Evolutionary conservation across 2,329 filamentous ascomycete genomes (phyloP).

Genomic region (Aspergillus fischeri): DNA sequence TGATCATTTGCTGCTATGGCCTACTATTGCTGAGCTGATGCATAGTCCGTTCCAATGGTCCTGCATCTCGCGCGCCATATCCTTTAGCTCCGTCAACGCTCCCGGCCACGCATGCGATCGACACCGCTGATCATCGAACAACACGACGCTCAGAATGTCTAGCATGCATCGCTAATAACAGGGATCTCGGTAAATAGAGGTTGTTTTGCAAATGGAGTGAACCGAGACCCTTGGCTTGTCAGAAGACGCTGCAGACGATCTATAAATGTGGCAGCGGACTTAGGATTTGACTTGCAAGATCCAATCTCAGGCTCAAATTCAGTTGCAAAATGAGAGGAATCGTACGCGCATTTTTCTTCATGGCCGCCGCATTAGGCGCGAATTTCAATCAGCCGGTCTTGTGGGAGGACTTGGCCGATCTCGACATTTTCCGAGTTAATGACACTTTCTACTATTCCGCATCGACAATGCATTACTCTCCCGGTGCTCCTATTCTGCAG

Average conservation of each 20-base stretch:
- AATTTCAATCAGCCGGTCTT: slow-evolving; percentile 40
- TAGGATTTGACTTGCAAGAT: not conserved
- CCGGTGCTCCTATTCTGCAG: slow-evolving; percentile 53
- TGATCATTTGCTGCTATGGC: not conserved
- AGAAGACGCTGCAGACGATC: not conserved
- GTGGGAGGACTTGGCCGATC: slow-evolving; percentile 54
- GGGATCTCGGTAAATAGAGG: not conserved
- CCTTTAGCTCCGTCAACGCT: not conserved
- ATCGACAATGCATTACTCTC: slow-evolving; percentile 55
- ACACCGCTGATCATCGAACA: not conserved
- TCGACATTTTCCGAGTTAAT: slow-evolving; percentile 50
- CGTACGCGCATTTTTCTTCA: not conserved
- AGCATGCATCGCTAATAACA: not conserved
- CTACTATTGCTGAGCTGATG: not conserved
- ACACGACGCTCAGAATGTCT: not conserved
- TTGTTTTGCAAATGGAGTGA: not conserved
- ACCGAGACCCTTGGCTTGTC: not conserved
- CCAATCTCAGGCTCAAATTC: not conserved
- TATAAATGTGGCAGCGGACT: not conserved
- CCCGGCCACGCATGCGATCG: not conserved
- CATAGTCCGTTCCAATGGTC: not conserved
- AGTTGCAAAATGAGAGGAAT: not conserved
- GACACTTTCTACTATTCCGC: slow-evolving; percentile 53
- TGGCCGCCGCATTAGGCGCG: not conserved
- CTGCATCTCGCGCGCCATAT: not conserved